Conservation (phyloP, 75 land plant species). For the Pinus tabuliformis region DNA sequence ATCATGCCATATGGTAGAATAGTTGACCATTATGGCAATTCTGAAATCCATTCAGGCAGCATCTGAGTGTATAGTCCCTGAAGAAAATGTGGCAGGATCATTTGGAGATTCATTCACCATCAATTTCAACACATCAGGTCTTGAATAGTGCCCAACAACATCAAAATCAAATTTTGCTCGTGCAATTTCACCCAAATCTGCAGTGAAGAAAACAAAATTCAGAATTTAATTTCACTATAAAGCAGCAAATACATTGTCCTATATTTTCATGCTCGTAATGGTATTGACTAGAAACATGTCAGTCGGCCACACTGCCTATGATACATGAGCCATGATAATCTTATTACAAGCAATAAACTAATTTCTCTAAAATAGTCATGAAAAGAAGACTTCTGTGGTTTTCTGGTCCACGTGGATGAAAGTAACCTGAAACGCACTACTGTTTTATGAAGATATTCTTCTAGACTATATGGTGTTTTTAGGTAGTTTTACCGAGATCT, state of each 20-base stretch:
- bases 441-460: not conserved
- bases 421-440: not conserved
- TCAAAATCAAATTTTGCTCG: slow-evolving; percentile 94
- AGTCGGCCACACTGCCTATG: not conserved
- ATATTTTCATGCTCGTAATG: not conserved
- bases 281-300: not conserved
- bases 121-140: slow-evolving; percentile 86
- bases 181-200: slow-evolving; percentile 90
- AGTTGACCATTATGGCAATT: no score
- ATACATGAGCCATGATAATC: not conserved
- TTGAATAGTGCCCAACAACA: slow-evolving; percentile 93
- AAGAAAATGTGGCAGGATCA: slow-evolving; percentile 63
- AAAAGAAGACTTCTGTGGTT: not conserved
- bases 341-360: not conserved
- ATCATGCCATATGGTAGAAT: no score
- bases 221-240: not conserved
- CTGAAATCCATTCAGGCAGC: no score
- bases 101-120: slow-evolving; percentile 59
- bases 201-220: slow-evolving; percentile 5
- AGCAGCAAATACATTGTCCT: no score
- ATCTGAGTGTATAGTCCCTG: slow-evolving; percentile 7
- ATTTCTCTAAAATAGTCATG: not conserved
- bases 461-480: not conserved
- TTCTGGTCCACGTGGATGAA: not conserved
- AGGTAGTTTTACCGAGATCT: slow-evolving; percentile 66